A percentile compares a stretch with the other conserved stretches of the same genome.
Evolutionary conservation across 768 basidiomycete genomes (phyloP).

Genomic region (Mycena rebaudengoi): DNA sequence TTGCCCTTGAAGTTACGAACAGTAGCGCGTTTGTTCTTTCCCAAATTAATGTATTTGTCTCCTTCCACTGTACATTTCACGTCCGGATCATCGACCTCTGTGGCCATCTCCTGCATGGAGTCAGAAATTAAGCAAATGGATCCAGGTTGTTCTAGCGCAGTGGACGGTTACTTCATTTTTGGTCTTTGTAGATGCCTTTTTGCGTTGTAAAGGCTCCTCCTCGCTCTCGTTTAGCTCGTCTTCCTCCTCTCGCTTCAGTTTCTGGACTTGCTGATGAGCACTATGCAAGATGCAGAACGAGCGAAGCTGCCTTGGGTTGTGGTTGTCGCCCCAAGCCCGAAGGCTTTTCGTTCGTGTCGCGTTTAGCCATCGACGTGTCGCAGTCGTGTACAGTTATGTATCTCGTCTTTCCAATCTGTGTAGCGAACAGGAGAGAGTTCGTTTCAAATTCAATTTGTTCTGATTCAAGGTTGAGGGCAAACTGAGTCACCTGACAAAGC

Average conservation of each 20-base stretch:
- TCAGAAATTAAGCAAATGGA: too few species aligned
- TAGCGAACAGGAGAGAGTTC: too few species aligned
- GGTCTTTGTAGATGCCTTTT: constrained; percentile 41
- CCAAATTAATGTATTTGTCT: constrained; percentile 72
- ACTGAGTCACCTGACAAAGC: too few species aligned
- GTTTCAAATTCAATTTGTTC: too few species aligned
- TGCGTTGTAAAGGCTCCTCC: constrained; percentile 34
- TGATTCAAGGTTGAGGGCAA: too few species aligned
- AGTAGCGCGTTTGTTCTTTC: constrained; percentile 75
- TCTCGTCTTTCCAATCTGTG: too few species aligned
- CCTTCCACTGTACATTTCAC: constrained; percentile 36
- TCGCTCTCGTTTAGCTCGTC: constrained; percentile 15
- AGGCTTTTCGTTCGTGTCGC: too few species aligned
- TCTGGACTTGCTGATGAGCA: constrained; percentile 17
- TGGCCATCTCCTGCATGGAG: constrained; percentile 22
- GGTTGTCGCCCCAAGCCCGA: too few species aligned
- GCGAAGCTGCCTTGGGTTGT: constrained; percentile 6
- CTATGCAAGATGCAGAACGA: not conserved
- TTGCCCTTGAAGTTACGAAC: constrained; percentile 61
- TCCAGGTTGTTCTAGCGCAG: constrained; percentile 16
- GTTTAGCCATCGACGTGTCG: constrained; percentile 16
- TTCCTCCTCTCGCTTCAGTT: constrained; percentile 30
- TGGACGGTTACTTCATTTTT: constrained; percentile 9
- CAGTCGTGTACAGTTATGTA: too few species aligned
- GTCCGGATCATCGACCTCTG: constrained; percentile 37